Evolutionary conservation across 1,284 basidiomycete species (phyloP).

Genomic region (Psilocybe mexicana): DNA sequence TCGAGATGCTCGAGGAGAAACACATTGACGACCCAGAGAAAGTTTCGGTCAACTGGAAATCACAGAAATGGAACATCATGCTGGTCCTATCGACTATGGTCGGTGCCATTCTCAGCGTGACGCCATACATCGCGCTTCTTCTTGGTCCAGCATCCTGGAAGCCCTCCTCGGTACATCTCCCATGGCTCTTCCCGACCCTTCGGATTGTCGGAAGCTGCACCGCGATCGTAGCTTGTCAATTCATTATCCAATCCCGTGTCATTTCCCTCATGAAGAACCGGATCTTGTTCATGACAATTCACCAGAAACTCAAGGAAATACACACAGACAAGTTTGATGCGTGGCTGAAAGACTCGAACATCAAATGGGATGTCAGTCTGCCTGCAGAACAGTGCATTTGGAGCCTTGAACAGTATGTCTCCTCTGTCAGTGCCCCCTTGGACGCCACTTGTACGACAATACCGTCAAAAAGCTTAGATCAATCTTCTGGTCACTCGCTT

Average conservation of each 20-base stretch:
- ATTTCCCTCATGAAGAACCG: constrained; percentile 7
- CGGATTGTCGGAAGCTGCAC: constrained; percentile 4
- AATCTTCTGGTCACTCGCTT: no score
- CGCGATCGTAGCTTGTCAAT: constrained; percentile 1
- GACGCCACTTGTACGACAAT: no score
- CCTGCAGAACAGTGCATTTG: constrained; percentile 4
- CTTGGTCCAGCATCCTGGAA: neutral
- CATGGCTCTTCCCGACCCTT: constrained; percentile 8
- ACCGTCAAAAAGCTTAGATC: no score
- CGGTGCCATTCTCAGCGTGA: neutral
- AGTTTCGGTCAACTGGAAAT: constrained; percentile 5
- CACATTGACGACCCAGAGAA: constrained; percentile 15
- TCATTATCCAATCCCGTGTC: constrained; percentile 12
- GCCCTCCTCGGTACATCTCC: neutral
- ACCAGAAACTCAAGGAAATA: neutral
- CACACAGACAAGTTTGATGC: neutral
- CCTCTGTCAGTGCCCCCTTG: no score
- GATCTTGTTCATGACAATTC: constrained; percentile 7
- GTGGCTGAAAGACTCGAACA: neutral
- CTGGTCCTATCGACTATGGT: constrained; percentile 3
- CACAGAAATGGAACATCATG: constrained; percentile 8
- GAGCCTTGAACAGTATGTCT: neutral
- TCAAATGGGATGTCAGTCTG: neutral
- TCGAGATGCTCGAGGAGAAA: constrained; percentile 9
- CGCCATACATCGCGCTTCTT: constrained; percentile 8